These are phyloP conservation scores for Plasmodium billcollinsi DNA, from an alignment of 169 alveolate genomes.

Conservation along the genomic window DNA sequence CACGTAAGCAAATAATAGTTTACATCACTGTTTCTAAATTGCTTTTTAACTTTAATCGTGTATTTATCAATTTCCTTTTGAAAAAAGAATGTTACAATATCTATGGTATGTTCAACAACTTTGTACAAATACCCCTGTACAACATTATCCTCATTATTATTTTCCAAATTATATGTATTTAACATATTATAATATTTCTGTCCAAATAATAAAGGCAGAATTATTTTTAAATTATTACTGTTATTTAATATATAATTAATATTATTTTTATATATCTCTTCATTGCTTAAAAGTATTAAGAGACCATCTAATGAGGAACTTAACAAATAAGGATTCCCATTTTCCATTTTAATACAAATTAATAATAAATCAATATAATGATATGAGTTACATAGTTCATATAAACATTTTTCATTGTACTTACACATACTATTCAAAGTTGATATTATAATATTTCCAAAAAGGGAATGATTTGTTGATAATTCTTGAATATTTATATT, in stretches of 20 bases:
- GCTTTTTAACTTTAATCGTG: conserved; percentile 52
- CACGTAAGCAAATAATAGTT: conserved; percentile 49
- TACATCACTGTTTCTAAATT: conserved; percentile 41
- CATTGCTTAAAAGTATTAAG: conserved; percentile 51
- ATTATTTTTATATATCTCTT: conserved; percentile 55
- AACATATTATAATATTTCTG: conserved; percentile 67
- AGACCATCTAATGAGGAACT: conserved; percentile 61
- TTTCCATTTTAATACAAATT: conserved; percentile 63
- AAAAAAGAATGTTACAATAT: conserved; percentile 50
- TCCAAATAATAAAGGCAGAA: conserved; percentile 70
- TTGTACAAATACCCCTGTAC: conserved; percentile 21
- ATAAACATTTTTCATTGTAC: conserved; percentile 11
- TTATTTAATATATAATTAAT: conserved; percentile 66
- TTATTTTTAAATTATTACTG: conserved; percentile 61
- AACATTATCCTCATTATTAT: conserved; percentile 1
- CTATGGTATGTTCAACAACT: conserved; percentile 29
- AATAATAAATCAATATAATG: conserved; percentile 49
- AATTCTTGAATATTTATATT: conserved; percentile 6
- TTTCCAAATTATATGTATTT: not conserved
- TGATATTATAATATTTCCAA: conserved; percentile 22
- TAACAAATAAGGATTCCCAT: conserved; percentile 52
- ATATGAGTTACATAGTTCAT: conserved; percentile 54
- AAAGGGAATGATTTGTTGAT: conserved; percentile 25
- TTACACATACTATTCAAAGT: conserved; percentile 54
- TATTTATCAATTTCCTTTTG: conserved; percentile 24